Evolutionary conservation across 208 protist genomes (phyloP), one percentile per base, ranked within the genome.

Genomic region (Histomonas meleagridis): DNA sequence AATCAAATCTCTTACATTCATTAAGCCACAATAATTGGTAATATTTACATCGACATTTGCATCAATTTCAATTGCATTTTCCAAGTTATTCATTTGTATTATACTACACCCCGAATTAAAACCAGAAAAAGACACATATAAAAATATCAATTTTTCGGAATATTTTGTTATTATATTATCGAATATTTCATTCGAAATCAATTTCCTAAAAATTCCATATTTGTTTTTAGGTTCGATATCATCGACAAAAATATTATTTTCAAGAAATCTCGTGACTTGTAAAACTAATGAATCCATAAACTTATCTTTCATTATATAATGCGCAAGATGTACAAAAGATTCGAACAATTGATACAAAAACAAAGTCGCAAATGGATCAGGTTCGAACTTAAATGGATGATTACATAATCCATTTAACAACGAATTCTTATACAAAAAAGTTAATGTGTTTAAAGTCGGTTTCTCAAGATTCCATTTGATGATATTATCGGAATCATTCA

Each of bases 81-180:
- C 32, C 3, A 86, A 48, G 32, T 86, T 40, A 18, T 55, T 55
- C 7, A n/a, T 86, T n/a, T 86, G 76, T 18, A 86, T 55, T 38
- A 1, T n/a, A 0, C 26, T 40, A 32, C 40, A 51, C 18, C 76
- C 76, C 16, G 40, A 51, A 18, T 40, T 23, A 86, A 57, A 86
- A 5, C 76, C 76, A 55, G 46, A 46, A n/a, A 86, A 86, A 7
- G 23, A 32, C 3, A 86, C 7, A 35, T 86, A 86, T 21, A 86
- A n/a, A 26, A 57, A 16, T 38, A 86, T 38, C 32, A 86, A 46
- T 14, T 55, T 86, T 51, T 40, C 46, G n/a, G 76, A 86, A 38
- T 51, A 43, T 86, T 86, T 46, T 51, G 76, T 86, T 55, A 86
- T 40, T 46, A 86, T 86, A 55, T 86, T 46, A 86, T 86, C 76